phyloP scores from a whole-genome alignment of 2,329 filamentous ascomycete genomes.

The Rhynchosporium secalis region DNA sequence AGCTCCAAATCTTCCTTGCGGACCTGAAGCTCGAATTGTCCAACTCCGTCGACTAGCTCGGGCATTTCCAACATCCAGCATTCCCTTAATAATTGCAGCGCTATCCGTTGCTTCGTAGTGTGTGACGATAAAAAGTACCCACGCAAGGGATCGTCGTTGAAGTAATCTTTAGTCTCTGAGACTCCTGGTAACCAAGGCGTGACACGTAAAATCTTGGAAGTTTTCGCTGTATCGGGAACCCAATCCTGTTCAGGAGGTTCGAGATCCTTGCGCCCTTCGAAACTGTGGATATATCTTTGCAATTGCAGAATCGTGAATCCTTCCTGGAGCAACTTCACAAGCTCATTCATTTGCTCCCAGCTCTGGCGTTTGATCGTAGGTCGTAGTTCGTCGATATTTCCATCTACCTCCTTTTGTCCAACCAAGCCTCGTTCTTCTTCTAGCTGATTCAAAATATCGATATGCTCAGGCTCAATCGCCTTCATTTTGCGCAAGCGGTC shows the following conservation, averaged over 20 bases:
- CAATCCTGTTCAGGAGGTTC: conserved; percentile 9
- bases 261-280: conserved; percentile 10
- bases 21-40: conserved; percentile 38
- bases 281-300: conserved; percentile 33
- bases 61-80: conserved; percentile 38
- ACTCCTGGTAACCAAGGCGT: conserved; percentile 37
- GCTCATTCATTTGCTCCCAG: conserved; percentile 34
- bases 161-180: conserved; percentile 27
- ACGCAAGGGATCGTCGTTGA: conserved; percentile 31
- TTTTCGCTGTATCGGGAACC: background rate
- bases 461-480: conserved; percentile 22
- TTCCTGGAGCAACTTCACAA: conserved; percentile 33
- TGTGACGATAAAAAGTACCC: conserved; percentile 36
- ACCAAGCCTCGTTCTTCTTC: conserved; percentile 36
- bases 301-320: conserved; percentile 38
- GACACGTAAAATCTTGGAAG: conserved; percentile 23
- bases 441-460: conserved; percentile 38
- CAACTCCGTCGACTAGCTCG: conserved; percentile 35
- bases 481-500: conserved; percentile 3
- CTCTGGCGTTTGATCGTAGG: conserved; percentile 28
- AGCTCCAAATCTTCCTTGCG: conserved; percentile 32
- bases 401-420: conserved; percentile 32
- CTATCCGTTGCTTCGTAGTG: conserved; percentile 35
- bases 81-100: conserved; percentile 33
- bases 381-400: conserved; percentile 37